phyloP scores from a whole-genome alignment of 345 rosid species.

The Kernera saxatilis region DNA sequence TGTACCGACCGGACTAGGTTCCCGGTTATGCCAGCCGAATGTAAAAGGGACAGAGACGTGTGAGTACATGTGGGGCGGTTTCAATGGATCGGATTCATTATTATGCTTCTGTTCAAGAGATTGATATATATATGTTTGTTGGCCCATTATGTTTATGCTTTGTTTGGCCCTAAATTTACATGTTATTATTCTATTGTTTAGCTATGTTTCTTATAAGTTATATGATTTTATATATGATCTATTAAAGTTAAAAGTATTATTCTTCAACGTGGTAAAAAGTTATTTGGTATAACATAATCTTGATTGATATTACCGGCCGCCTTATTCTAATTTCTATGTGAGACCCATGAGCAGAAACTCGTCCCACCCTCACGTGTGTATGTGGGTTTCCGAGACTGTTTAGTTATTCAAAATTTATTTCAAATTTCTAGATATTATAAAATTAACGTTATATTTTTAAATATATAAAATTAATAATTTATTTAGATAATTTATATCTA shows the following conservation, averaged over 20 bases:
- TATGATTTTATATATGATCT: background rate
- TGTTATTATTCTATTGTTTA: conserved; percentile 11
- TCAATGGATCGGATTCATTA: background rate
- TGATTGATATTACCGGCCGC: background rate
- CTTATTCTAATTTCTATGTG: background rate
- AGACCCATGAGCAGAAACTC: background rate
- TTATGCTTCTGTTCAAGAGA: conserved; percentile 11
- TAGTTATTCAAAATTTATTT: background rate
- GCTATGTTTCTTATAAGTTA: background rate
- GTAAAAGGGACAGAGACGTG: conserved; percentile 54
- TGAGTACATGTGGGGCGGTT: conserved; percentile 14
- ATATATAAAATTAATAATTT: no score
- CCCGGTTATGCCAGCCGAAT: conserved; percentile 54
- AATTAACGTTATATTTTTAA: no score
- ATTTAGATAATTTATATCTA: no score
- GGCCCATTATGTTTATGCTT: conserved; percentile 15
- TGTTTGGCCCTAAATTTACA: background rate
- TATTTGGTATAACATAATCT: background rate
- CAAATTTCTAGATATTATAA: no score
- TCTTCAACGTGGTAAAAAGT: background rate
- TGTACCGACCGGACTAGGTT: conserved; percentile 53
- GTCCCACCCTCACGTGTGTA: background rate
- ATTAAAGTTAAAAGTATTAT: background rate
- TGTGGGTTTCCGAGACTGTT: background rate
- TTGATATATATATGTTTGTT: conserved; percentile 16